These are phyloP conservation scores for Serendipita sp. DNA, from an alignment of 768 basidiomycete genomes.

Conservation along the genomic window DNA sequence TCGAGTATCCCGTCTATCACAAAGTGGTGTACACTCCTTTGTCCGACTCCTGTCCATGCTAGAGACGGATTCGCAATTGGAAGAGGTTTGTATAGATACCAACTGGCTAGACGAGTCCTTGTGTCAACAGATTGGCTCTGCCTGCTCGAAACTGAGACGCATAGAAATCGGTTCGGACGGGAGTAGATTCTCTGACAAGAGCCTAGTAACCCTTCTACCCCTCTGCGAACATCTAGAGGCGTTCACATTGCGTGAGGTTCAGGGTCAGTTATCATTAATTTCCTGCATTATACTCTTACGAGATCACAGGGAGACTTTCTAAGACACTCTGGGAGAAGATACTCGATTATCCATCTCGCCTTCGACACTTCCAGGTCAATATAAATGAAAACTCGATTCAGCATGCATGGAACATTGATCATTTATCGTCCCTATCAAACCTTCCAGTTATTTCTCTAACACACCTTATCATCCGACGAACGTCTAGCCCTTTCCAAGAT, in stretches of 20 bases:
- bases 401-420: slow-evolving; percentile 27
- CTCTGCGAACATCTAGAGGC: slow-evolving; percentile 21
- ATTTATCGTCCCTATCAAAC: slow-evolving; percentile 20
- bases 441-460: slow-evolving; percentile 17
- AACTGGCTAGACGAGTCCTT: slow-evolving; percentile 26
- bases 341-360: slow-evolving; percentile 14
- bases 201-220: slow-evolving; percentile 20
- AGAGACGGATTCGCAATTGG: slow-evolving; percentile 19
- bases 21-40: slow-evolving; percentile 20
- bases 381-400: slow-evolving; percentile 21
- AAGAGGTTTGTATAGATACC: slow-evolving; percentile 21
- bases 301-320: slow-evolving; percentile 20
- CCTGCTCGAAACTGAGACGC: slow-evolving; percentile 18
- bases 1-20: slow-evolving; percentile 22
- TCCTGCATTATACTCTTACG: neutral
- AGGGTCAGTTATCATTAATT: slow-evolving; percentile 17
- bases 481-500: slow-evolving; percentile 14
- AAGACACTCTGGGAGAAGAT: slow-evolving; percentile 23
- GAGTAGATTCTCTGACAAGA: slow-evolving; percentile 24
- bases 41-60: slow-evolving; percentile 15
- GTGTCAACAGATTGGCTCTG: slow-evolving; percentile 20
- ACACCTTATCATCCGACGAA: slow-evolving; percentile 18
- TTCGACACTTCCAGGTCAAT: slow-evolving; percentile 17
- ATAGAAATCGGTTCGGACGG: slow-evolving; percentile 22
- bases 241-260: slow-evolving; percentile 21